Evolutionary conservation across 1,284 basidiomycete genomes (phyloP).

Genomic region (Irpex sp.): DNA sequence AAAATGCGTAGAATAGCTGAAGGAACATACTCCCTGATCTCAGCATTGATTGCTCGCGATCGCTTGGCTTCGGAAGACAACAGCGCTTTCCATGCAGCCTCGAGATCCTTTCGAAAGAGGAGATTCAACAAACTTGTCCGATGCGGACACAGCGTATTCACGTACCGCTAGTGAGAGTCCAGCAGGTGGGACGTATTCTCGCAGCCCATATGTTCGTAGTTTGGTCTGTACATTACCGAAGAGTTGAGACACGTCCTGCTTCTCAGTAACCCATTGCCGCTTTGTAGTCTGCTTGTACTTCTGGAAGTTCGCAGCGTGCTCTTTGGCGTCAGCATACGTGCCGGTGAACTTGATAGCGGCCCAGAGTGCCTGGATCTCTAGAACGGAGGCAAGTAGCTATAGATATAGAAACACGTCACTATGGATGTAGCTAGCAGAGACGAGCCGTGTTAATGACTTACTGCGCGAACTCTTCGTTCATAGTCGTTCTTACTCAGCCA

Average conservation of each 20-base stretch:
- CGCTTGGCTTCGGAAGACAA: constrained; percentile 72
- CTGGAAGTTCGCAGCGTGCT: constrained; percentile 69
- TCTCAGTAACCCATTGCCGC: constrained; percentile 84
- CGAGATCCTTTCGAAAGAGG: constrained; percentile 54
- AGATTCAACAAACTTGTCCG: background rate
- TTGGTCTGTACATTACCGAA: constrained; percentile 96
- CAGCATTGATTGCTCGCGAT: constrained; percentile 84
- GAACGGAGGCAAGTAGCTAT: constrained; percentile 65
- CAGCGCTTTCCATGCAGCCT: constrained; percentile 72
- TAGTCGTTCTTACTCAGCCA: constrained; percentile 90
- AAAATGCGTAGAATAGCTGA: background rate
- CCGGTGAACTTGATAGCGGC: constrained; percentile 54
- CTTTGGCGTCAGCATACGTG: constrained; percentile 80
- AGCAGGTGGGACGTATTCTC: constrained; percentile 75
- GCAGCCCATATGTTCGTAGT: constrained; percentile 83
- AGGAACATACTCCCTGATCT: constrained; percentile 77
- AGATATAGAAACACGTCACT: constrained; percentile 4
- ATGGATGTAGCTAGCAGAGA: background rate
- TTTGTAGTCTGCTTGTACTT: constrained; percentile 86
- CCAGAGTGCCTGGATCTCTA: constrained; percentile 64
- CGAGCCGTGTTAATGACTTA: constrained; percentile 27
- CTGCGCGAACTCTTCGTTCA: constrained; percentile 77
- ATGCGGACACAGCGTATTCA: constrained; percentile 5
- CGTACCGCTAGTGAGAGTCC: constrained; percentile 61
- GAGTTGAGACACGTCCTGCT: constrained; percentile 83